Conservation (phyloP, 106 monocot species). For the Xerophyta viscosa region DNA sequence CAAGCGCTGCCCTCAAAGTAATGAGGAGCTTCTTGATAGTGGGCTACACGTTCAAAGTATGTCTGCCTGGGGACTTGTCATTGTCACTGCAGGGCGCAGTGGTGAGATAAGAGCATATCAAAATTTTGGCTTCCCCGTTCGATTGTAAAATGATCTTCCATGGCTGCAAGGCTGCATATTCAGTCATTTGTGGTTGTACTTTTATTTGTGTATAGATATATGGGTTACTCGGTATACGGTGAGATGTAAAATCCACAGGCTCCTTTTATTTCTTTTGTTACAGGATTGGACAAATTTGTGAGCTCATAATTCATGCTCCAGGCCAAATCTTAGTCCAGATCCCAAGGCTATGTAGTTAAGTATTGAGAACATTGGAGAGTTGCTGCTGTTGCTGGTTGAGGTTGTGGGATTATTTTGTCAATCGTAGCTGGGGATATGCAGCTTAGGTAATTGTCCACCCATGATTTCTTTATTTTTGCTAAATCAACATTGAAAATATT, state of each 20-base stretch:
- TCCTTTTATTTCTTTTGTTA: background rate
- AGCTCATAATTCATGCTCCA: background rate
- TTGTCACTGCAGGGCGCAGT: conserved; percentile 37
- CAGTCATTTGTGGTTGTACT: background rate
- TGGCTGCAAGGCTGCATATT: background rate
- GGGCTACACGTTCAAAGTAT: conserved; percentile 13
- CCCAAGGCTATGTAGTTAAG: too few species aligned
- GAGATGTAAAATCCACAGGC: background rate
- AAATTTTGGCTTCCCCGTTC: conserved; percentile 40
- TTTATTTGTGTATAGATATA: conserved; percentile 15
- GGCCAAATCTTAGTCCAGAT: background rate
- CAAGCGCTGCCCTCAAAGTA: conserved; percentile 17
- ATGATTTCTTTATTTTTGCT: too few species aligned
- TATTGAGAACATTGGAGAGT: background rate
- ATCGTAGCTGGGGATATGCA: too few species aligned
- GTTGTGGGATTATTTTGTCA: background rate
- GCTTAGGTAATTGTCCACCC: too few species aligned
- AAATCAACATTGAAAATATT: too few species aligned
- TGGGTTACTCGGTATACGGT: conserved; percentile 2
- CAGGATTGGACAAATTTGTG: background rate
- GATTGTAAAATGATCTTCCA: conserved; percentile 9
- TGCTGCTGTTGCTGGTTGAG: conserved; percentile 1
- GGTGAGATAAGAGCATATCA: conserved; percentile 36
- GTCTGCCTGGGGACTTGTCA: conserved; percentile 44
- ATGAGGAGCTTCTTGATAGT: conserved; percentile 5